Conservation (phyloP, 108 stramenopile genomes). For the Pseudonitzschia multiseries region DNA sequence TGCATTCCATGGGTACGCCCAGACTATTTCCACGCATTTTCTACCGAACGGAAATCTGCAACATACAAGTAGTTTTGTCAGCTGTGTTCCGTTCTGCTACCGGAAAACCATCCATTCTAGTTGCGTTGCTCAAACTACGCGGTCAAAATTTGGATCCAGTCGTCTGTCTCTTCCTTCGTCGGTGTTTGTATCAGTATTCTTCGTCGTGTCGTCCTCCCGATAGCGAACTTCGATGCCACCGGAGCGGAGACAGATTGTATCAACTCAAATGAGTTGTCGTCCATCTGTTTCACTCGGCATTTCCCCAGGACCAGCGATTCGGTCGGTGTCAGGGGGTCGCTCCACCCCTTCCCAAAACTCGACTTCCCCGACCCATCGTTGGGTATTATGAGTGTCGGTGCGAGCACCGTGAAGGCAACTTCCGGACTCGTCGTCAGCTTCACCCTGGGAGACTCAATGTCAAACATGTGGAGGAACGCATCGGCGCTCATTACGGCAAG, state of each 20-base stretch:
- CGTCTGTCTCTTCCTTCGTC: conserved; percentile 56
- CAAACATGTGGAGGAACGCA: conserved; percentile 74
- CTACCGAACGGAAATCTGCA: too few species aligned
- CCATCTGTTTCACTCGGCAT: conserved; percentile 41
- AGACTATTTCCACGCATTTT: too few species aligned
- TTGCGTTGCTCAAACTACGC: neutral
- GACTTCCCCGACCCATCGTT: conserved; percentile 36
- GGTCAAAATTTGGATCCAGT: conserved; percentile 54
- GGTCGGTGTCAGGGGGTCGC: conserved; percentile 62
- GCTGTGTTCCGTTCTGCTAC: too few species aligned
- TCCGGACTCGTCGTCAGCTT: conserved; percentile 64
- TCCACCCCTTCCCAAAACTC: conserved; percentile 57
- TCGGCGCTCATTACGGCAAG: conserved; percentile 72
- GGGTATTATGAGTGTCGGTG: conserved; percentile 66
- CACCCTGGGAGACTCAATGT: conserved; percentile 49
- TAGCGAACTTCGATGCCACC: conserved; percentile 56
- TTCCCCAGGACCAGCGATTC: conserved; percentile 67
- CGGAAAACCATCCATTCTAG: too few species aligned
- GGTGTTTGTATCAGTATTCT: conserved; percentile 54
- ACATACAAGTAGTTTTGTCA: too few species aligned
- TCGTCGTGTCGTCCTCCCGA: conserved; percentile 51
- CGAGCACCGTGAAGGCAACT: conserved; percentile 69
- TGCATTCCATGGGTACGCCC: too few species aligned
- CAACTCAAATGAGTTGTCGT: conserved; percentile 58
- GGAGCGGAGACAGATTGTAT: conserved; percentile 49